A percentile compares a stretch with the other conserved stretches of the same genome.
Evolutionary conservation across 176 grass and related monocot species (phyloP).

Genomic region (Olyra latifolia): DNA sequence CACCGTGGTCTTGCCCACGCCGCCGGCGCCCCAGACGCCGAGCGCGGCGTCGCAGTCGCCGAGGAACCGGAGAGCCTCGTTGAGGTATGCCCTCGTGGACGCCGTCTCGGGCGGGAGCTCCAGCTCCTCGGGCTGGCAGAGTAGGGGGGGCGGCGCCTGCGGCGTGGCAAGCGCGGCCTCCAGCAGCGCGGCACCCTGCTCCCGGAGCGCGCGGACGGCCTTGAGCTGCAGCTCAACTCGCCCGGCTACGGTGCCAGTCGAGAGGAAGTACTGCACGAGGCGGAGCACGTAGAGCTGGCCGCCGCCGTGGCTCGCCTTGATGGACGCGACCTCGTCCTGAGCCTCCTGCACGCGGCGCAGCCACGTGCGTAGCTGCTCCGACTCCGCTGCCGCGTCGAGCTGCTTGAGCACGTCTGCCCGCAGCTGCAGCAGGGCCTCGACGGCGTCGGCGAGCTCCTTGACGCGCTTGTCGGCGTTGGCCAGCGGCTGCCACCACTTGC

Average conservation of each 20-base stretch:
- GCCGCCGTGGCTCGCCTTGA: slow-evolving; percentile 42
- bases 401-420: slow-evolving; percentile 31
- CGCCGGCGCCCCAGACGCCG: slow-evolving; percentile 57
- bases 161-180: slow-evolving; percentile 39
- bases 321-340: slow-evolving; percentile 47
- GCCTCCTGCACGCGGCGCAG: slow-evolving; percentile 48
- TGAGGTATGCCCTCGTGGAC: slow-evolving; percentile 16
- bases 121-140: slow-evolving; percentile 44
- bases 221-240: slow-evolving; percentile 47
- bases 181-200: slow-evolving; percentile 42
- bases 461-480: slow-evolving; percentile 40
- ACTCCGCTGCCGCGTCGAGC: slow-evolving; percentile 10
- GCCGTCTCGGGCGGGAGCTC: slow-evolving; percentile 23
- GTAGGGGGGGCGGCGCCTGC: slow-evolving; percentile 41
- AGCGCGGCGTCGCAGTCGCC: slow-evolving; percentile 39
- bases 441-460: slow-evolving; percentile 45
- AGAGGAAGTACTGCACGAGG: slow-evolving; percentile 51
- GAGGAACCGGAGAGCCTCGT: slow-evolving; percentile 54
- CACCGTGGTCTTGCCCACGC: slow-evolving; percentile 62
- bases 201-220: slow-evolving; percentile 32
- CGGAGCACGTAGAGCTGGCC: slow-evolving; percentile 50
- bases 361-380: slow-evolving; percentile 50
- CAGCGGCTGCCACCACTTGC: slow-evolving; percentile 68
- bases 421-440: slow-evolving; percentile 41
- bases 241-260: slow-evolving; percentile 31